Base-by-base conservation (phyloP, 257 asterid genomes). In the Scutellaria galericulata region DNA sequence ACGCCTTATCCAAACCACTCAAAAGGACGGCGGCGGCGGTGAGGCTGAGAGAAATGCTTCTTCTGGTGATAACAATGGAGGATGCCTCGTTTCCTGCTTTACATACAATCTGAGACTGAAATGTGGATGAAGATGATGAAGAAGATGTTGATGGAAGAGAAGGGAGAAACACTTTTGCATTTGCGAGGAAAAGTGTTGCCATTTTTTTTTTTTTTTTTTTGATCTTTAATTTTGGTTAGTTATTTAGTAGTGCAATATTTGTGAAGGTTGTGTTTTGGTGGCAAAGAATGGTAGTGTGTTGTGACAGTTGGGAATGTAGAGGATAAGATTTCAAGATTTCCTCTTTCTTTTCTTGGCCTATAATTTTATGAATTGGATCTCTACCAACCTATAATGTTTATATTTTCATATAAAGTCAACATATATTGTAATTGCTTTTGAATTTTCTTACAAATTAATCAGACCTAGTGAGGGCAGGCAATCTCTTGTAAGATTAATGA, bases 261-360 rank as follows among this genome's bases (percentile, higher is more conserved):
- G 86, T 81, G 84, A 75, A 78, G 71, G 66, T 62, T 77, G 12
- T 15, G 41, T 70, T 68, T 75, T 47, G 80, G 86, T 80, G 84
- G 89, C 85, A 80, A 75, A 72, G 82, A 83, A 77, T 69, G 56
- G 77, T 24, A 44, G 76, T 45, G 76, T 75, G 71, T 35, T 54
- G 82, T 84, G 86, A 83, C 84, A 78, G 74, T 75, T 81, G 80
- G 37, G 45, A 9, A 58, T 22, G 73, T 50, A 66, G 68, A 80
- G 81, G 97, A 89, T 92, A 89, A 89, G 97, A 78, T 87, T 71
- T 20, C 78, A 41, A 68, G 91, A 85, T 86, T 83, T 87, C 87
- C 77, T 73, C 69, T 62, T 31, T 27, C 20, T 39, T 74, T 71
- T 69, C 70, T 74, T 66, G 70, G 75, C 66, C 77, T 80, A 59